Base-by-base conservation (phyloP, 306 rosid genomes). In the Cucurbita argyrosperma region DNA sequence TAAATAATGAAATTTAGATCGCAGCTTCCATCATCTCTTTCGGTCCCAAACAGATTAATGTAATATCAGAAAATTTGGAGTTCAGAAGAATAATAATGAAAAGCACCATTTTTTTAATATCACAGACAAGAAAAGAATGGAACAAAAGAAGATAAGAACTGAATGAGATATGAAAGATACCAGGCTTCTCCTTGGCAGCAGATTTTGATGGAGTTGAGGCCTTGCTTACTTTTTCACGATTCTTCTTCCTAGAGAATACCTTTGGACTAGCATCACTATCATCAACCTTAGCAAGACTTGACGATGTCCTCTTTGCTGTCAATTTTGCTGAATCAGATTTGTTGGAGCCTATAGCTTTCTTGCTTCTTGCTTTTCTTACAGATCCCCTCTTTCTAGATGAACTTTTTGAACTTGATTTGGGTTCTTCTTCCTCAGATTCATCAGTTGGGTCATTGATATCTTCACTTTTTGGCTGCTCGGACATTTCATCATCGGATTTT, bases 211-310 rank as follows among this genome's bases (percentile, higher is more conserved):
- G 83, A 74, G 88, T 60, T 19, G 84, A 51, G 42, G 71, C 77
- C 85, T 89, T 89, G 63, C 80, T 79, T 45, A 71, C 84, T 72
- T 80, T 87, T 63, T 83, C 96, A 52, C 58, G 84, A 77, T 77
- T 88, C 86, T 84, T 94, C 85, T 86, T 95, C 88, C 96, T 91
- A 60, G 96, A 89, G 74, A 87, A 89, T 75, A 83, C 91, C 85
- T 91, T 95, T 23, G 97, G 96, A 82, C 90, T 87, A 57, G 66
- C 79, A 56, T 88, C 93, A 75, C 63, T 81, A 26, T 85, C 90
- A 76, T 85, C 95, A 79, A 60, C 81, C 71, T 82, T 84, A 16
- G 91, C 56, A 71, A 0, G 78, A 75, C 82, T 80, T 16, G 87
- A 57, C 38, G 83, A 53, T 78, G 89, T 66, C 75, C 81, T 85